Percentiles rank a stretch among this genome's conserved stretches.
These are phyloP conservation scores for Phytophthora aleatoria DNA, from an alignment of 352 stramenopile genomes.

Conservation along the genomic window DNA sequence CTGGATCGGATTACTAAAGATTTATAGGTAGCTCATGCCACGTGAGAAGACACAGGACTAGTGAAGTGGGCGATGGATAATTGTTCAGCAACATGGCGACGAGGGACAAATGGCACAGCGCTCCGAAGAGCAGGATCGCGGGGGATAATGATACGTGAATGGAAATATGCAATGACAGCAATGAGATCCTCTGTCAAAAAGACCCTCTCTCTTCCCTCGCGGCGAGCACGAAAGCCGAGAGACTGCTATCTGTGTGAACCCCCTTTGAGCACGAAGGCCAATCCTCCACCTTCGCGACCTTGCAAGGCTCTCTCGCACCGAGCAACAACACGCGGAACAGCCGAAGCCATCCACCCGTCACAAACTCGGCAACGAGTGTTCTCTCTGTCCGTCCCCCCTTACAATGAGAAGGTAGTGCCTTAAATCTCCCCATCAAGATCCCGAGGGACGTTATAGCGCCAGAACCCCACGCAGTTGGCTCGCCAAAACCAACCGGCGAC, in stretches of 20 bases:
- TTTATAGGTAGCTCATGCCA: constrained; percentile 48
- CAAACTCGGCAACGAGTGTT: constrained; percentile 10
- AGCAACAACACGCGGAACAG: constrained; percentile 17
- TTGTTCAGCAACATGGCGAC: constrained; percentile 13
- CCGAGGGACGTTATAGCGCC: constrained; percentile 49
- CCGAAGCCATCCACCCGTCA: constrained; percentile 7
- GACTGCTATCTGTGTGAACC: constrained; percentile 53
- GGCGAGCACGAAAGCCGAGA: constrained; percentile 13
- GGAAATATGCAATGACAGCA: constrained; percentile 23
- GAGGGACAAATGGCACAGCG: constrained; percentile 23
- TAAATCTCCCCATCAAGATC: constrained; percentile 84
- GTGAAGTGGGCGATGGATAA: constrained; percentile 15
- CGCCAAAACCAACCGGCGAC: constrained; percentile 73
- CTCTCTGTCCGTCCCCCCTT: constrained; percentile 68
- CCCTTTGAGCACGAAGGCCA: constrained; percentile 71
- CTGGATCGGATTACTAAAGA: constrained; percentile 91
- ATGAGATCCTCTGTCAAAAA: constrained; percentile 20
- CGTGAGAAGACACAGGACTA: constrained; percentile 16
- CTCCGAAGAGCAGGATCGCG: constrained; percentile 22
- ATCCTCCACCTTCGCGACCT: constrained; percentile 68
- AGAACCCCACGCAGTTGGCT: constrained; percentile 50
- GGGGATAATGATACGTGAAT: constrained; percentile 34
- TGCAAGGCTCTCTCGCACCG: constrained; percentile 32
- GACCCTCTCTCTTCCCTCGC: constrained; percentile 13
- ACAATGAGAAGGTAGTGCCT: constrained; percentile 85